phyloP scores from a whole-genome alignment of 805 yeast genomes.

The Monosporozyma yasuniensis region DNA sequence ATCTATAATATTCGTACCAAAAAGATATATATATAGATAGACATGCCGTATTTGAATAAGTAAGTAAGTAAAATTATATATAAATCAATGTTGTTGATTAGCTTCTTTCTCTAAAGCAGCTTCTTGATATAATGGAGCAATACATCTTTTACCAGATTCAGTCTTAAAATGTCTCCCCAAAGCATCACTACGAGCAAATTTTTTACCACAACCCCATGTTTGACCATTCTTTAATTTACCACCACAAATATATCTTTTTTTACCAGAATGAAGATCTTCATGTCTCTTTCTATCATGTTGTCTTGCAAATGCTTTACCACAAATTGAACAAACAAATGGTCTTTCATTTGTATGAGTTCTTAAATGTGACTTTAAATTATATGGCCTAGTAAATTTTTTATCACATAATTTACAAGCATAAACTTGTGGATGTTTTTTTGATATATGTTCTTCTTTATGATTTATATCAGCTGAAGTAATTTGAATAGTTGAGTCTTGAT shows the following conservation, averaged over 20 bases:
- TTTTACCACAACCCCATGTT: conserved; percentile 74
- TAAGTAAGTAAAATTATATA: not conserved
- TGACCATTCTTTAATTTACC: conserved; percentile 51
- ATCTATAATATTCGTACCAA: not conserved
- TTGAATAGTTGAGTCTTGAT: not conserved
- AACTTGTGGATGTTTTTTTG: conserved; percentile 20
- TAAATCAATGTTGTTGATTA: not conserved
- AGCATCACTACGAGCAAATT: conserved; percentile 75
- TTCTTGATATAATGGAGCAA: conserved; percentile 58
- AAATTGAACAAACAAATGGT: conserved; percentile 61
- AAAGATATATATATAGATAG: not conserved
- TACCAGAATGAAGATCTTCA: conserved; percentile 68
- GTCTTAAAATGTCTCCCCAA: conserved; percentile 71
- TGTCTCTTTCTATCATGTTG: conserved; percentile 72
- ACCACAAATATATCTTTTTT: conserved; percentile 62
- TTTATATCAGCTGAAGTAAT: conserved; percentile 10
- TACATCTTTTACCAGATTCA: conserved; percentile 67
- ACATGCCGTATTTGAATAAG: not conserved
- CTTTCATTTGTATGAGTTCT: conserved; percentile 84
- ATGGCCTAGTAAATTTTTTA: conserved; percentile 83
- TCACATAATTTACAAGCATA: conserved; percentile 73
- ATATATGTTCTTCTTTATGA: conserved; percentile 1
- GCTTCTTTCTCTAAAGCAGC: conserved; percentile 19
- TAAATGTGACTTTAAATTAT: conserved; percentile 82
- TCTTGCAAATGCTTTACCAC: conserved; percentile 77